Base-by-base conservation (phyloP, 345 rosid genomes). In the Nephelium lappaceum region DNA sequence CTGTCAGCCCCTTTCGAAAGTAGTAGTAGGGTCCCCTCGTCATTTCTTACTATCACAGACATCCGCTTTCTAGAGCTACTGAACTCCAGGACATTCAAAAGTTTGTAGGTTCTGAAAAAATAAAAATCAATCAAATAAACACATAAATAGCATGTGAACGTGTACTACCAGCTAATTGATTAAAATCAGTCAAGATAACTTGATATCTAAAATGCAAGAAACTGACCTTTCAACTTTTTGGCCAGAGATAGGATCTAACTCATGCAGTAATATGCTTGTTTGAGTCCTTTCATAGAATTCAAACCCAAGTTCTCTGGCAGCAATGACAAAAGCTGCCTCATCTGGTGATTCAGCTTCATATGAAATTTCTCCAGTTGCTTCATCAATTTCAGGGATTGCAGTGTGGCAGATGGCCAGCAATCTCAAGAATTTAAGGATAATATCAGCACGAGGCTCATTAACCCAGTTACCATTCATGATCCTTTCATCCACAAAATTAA, bases 311-410 rank as follows among this genome's bases (percentile, higher is more conserved):
- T 95, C 98, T 73, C 95, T 83, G 4, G 99, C 99, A 12, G 97
- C 99, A 74, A 93, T 89, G 61, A 95, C 95, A 24, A 95, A 95
- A 6, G 99, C 95, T 60, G 99, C 98, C 86, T 95, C 99, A 80
- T 95, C 99, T 18, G 99, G 99, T 68, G 98, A 93, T 83, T 95
- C 99, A 31, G 99, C 99, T 77, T 95, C 99, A 38, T 95, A 95
- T 39, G 96, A 84, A 71, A 87, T 79, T 64, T 49, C 65, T 49
- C 93, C 97, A 3, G 85, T 88, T 71, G 87, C 98, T 87, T 89
- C 98, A 83, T 95, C 97, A 36, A 81, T 84, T 63, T 95, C 99
- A 0, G 99, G 99, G 76, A 95, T 85, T 24, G 98, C 97, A 62
- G 99, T 95, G 81, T 95, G 99, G 83, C 99, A 95, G 62, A 87